A percentile compares a stretch with the other conserved stretches of the same genome.
Evolutionary conservation across 352 stramenopile genomes (phyloP).

Genomic region (Phytophthora megakarya): DNA sequence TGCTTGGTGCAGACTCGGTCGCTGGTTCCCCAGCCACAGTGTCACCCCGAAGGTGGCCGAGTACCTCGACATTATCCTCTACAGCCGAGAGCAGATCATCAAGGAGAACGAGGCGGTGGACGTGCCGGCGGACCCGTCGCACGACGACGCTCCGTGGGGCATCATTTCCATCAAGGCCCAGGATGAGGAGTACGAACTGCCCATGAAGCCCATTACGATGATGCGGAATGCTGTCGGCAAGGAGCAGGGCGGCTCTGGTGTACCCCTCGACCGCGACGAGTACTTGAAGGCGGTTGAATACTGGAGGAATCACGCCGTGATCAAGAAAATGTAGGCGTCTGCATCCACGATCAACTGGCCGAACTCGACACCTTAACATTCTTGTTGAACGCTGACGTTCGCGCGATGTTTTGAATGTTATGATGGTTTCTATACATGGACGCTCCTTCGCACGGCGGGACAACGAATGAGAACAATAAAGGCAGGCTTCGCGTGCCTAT

Average conservation of each 20-base stretch:
- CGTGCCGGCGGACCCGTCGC: constrained; percentile 40
- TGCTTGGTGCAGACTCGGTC: constrained; percentile 51
- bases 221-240: constrained; percentile 98
- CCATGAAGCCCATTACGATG: constrained; percentile 98
- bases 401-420: constrained; percentile 20
- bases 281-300: constrained; percentile 90
- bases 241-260: constrained; percentile 91
- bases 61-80: constrained; percentile 98
- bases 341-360: constrained; percentile 1
- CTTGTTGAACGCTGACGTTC: constrained; percentile 14
- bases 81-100: constrained; percentile 97
- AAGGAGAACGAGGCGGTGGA: constrained; percentile 93
- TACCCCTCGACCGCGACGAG: constrained; percentile 74
- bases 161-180: constrained; percentile 98
- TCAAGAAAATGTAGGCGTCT: constrained; percentile 65
- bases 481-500: constrained; percentile 28
- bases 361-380: constrained; percentile 17
- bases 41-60: constrained; percentile 89
- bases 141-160: constrained; percentile 85
- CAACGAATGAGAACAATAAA: constrained; percentile 28
- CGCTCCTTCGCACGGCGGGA: constrained; percentile 15
- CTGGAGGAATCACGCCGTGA: constrained; percentile 85
- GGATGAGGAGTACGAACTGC: constrained; percentile 94
- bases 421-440: constrained; percentile 2
- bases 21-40: constrained; percentile 93